Evolutionary conservation across 2,329 filamentous ascomycete genomes (phyloP).

Genomic region (Sarocladium strictum): DNA sequence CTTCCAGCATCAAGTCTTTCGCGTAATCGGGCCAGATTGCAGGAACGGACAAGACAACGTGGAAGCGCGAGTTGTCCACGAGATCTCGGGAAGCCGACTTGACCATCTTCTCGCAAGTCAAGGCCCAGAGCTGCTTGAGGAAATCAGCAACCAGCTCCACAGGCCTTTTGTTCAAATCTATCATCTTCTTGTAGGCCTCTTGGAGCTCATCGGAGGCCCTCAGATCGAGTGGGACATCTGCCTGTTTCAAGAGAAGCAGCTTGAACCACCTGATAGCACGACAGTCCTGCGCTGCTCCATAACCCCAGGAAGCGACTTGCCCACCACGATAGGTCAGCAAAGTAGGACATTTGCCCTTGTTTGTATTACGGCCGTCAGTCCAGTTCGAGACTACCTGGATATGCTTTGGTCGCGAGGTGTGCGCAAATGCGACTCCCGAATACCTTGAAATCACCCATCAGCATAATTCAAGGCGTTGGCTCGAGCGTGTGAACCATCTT

Average conservation of each 20-base stretch:
- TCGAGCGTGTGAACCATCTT: constrained; percentile 11
- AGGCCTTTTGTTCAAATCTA: constrained; percentile 13
- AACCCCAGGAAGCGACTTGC: constrained; percentile 16
- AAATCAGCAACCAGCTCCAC: constrained; percentile 20
- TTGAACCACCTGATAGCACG: constrained; percentile 26
- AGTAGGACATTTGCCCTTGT: constrained; percentile 18
- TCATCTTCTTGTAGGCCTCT: constrained; percentile 6
- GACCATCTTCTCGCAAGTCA: constrained; percentile 9
- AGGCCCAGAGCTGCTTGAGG: constrained; percentile 20
- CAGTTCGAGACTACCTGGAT: constrained; percentile 17
- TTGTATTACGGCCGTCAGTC: constrained; percentile 12
- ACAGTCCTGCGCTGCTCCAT: constrained; percentile 11
- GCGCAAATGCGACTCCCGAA: constrained; percentile 26
- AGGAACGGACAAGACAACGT: constrained; percentile 36
- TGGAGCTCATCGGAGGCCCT: constrained; percentile 11
- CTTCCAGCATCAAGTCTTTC: constrained; percentile 28
- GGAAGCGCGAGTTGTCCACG: constrained; percentile 16
- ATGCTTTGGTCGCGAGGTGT: constrained; percentile 13
- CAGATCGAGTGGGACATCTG: constrained; percentile 17
- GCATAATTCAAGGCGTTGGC: background rate
- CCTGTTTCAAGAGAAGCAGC: constrained; percentile 21
- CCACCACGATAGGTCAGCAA: constrained; percentile 13
- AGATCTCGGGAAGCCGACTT: background rate
- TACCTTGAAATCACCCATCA: constrained; percentile 10
- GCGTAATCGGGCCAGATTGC: constrained; percentile 40